phyloP scores from a whole-genome alignment of 805 yeast genomes.

The Candida orba region DNA sequence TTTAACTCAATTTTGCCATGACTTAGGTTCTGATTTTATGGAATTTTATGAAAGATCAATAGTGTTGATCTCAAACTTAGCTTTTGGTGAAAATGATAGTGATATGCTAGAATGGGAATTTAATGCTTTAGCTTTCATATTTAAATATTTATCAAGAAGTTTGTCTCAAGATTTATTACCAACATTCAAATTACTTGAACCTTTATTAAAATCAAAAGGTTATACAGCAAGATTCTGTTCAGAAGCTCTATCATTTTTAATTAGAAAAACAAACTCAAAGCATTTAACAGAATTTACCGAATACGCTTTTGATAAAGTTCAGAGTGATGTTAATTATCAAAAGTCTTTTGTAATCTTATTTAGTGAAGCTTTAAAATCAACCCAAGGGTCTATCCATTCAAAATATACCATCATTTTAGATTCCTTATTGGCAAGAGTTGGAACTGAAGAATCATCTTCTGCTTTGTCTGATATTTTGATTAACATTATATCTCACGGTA shows the following conservation, averaged over 20 bases:
- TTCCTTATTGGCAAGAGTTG: constrained; percentile 30
- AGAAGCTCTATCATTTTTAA: constrained; percentile 79
- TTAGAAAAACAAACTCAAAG: constrained; percentile 55
- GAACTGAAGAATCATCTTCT: constrained; percentile 25
- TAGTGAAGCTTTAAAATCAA: constrained; percentile 68
- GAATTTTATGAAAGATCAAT: constrained; percentile 55
- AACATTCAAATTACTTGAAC: constrained; percentile 59
- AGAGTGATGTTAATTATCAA: constrained; percentile 41
- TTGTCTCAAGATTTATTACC: constrained; percentile 57
- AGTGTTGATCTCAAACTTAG: constrained; percentile 40
- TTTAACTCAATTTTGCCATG: constrained; percentile 81
- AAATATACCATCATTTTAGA: constrained; percentile 48
- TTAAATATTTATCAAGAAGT: constrained; percentile 73
- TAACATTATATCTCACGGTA: constrained; percentile 46
- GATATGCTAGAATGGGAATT: constrained; percentile 77
- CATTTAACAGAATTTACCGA: constrained; percentile 41
- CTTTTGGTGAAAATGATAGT: constrained; percentile 43
- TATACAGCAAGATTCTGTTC: constrained; percentile 78
- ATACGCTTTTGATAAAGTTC: constrained; percentile 32
- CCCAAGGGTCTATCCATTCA: constrained; percentile 70
- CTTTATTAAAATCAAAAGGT: constrained; percentile 57
- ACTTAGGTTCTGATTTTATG: constrained; percentile 86
- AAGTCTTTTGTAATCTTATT: constrained; percentile 54
- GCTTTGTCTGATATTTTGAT: constrained; percentile 55
- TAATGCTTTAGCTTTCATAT: constrained; percentile 77